A percentile compares a stretch with the other conserved stretches of the same genome.
Evolutionary conservation across 805 yeast species (phyloP).

Genomic region (Hanseniaspora hatyaiensis): DNA sequence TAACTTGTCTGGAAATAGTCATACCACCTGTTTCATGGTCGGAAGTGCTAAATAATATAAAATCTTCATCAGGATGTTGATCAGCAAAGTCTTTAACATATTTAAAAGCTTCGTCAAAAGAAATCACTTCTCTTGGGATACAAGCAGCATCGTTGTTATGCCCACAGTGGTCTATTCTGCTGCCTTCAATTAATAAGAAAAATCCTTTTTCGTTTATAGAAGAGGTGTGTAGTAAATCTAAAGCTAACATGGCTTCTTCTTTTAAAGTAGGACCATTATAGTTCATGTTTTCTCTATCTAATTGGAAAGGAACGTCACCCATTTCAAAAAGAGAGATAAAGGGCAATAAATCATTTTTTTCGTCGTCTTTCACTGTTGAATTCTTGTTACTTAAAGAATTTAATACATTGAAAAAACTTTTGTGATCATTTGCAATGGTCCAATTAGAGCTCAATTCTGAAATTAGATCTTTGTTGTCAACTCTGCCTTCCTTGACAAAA

Average conservation of each 20-base stretch:
- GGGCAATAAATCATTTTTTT: slow-evolving; percentile 59
- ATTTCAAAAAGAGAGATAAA: slow-evolving; percentile 64
- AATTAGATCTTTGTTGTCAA: slow-evolving; percentile 57
- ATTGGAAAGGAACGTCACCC: slow-evolving; percentile 70
- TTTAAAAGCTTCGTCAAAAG: slow-evolving; percentile 69
- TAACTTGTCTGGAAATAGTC: slow-evolving; percentile 70
- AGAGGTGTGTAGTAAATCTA: slow-evolving; percentile 48
- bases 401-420: slow-evolving; percentile 18
- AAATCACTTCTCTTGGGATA: slow-evolving; percentile 81
- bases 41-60: slow-evolving; percentile 68
- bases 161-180: slow-evolving; percentile 91
- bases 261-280: slow-evolving; percentile 58
- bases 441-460: slow-evolving; percentile 40
- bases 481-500: slow-evolving; percentile 39
- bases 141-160: slow-evolving; percentile 91
- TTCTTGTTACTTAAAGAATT: no score
- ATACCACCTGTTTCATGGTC: slow-evolving; percentile 97
- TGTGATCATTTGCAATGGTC: slow-evolving; percentile 43
- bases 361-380: no score
- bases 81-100: slow-evolving; percentile 58
- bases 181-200: slow-evolving; percentile 78
- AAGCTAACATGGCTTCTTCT: slow-evolving; percentile 66
- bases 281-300: slow-evolving; percentile 52
- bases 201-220: slow-evolving; percentile 71
- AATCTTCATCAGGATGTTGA: slow-evolving; percentile 57